Evolutionary conservation across 768 basidiomycete genomes (phyloP).

Genomic region (Clitopilus hobsonii): DNA sequence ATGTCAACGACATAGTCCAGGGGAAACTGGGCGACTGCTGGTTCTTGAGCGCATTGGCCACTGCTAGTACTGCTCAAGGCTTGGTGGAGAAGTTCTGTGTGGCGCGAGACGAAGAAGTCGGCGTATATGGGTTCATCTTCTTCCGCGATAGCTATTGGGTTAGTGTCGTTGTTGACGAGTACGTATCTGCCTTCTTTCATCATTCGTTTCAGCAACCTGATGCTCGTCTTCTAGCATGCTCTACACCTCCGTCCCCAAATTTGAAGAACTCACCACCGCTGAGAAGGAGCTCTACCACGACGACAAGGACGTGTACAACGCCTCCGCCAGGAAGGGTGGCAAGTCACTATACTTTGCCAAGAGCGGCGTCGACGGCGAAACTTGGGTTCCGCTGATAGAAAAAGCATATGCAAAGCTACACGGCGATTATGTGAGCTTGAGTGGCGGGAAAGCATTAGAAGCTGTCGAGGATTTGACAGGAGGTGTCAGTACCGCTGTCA

Average conservation of each 20-base stretch:
- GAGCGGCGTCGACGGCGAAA: conserved; percentile 42
- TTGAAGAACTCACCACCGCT: conserved; percentile 34
- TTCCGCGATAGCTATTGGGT: conserved; percentile 48
- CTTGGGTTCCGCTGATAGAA: conserved; percentile 57
- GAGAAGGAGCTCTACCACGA: conserved; percentile 46
- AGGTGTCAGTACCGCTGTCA: conserved; percentile 42
- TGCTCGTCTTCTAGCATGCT: conserved; percentile 30
- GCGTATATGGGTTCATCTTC: conserved; percentile 58
- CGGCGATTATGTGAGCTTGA: conserved; percentile 36
- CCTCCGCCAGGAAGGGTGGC: conserved; percentile 40
- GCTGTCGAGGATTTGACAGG: conserved; percentile 56
- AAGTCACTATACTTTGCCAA: conserved; percentile 49
- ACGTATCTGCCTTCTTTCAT: conserved; percentile 10
- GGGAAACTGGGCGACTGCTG: conserved; percentile 52
- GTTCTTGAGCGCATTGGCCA: conserved; percentile 50
- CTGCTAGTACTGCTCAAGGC: conserved; percentile 37
- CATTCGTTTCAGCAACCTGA: not conserved
- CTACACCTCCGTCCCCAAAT: conserved; percentile 45
- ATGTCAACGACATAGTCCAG: conserved; percentile 46
- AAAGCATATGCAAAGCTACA: conserved; percentile 57
- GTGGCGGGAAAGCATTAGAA: conserved; percentile 34
- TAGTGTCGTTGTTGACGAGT: conserved; percentile 56
- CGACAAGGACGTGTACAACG: conserved; percentile 43
- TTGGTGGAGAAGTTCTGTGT: conserved; percentile 49
- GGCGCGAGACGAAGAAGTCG: conserved; percentile 46